Evolutionary conservation across 2,329 filamentous ascomycete genomes (phyloP).

Genomic region (Trichophyton simii): DNA sequence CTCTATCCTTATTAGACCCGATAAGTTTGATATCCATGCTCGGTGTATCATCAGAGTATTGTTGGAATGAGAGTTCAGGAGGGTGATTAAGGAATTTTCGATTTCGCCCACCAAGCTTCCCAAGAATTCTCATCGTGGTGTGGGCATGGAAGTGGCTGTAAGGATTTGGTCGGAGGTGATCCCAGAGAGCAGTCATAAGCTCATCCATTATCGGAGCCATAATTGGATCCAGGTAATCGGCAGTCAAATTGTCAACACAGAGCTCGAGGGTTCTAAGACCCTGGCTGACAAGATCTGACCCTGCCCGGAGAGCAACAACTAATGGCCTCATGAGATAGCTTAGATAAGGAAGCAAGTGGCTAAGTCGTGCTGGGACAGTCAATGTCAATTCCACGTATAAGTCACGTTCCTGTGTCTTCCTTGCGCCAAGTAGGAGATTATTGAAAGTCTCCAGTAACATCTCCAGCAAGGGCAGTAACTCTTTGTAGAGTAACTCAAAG

Average conservation of each 20-base stretch:
- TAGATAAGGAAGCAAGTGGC: conserved; percentile 86
- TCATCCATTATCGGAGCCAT: conserved; percentile 99
- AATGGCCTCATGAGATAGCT: conserved; percentile 95
- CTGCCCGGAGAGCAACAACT: conserved; percentile 85
- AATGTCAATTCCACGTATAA: conserved; percentile 94
- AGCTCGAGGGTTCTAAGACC: conserved; percentile 86
- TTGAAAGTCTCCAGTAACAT: conserved; percentile 97
- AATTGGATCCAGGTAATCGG: conserved; percentile 94
- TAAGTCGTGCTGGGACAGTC: conserved; percentile 85
- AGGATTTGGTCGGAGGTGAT: conserved; percentile 82
- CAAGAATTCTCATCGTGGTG: conserved; percentile 92
- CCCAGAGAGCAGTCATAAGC: conserved; percentile 93
- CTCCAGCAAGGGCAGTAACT: conserved; percentile 87
- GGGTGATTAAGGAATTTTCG: conserved; percentile 89
- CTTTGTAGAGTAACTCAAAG: conserved; percentile 96
- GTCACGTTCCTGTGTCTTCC: conserved; percentile 82
- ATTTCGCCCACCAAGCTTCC: conserved; percentile 90
- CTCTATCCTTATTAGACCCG: conserved; percentile 75
- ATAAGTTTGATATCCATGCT: conserved; percentile 83
- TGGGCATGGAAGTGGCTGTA: conserved; percentile 97
- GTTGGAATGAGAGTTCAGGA: conserved; percentile 67
- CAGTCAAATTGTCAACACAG: conserved; percentile 95
- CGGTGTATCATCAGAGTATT: conserved; percentile 73
- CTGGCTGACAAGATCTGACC: conserved; percentile 87
- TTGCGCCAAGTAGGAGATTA: conserved; percentile 77